A percentile compares a stretch with the other conserved stretches of the same genome.
These are phyloP conservation scores for Silene conica DNA, from an alignment of 148 eudicot species.

Conservation along the genomic window DNA sequence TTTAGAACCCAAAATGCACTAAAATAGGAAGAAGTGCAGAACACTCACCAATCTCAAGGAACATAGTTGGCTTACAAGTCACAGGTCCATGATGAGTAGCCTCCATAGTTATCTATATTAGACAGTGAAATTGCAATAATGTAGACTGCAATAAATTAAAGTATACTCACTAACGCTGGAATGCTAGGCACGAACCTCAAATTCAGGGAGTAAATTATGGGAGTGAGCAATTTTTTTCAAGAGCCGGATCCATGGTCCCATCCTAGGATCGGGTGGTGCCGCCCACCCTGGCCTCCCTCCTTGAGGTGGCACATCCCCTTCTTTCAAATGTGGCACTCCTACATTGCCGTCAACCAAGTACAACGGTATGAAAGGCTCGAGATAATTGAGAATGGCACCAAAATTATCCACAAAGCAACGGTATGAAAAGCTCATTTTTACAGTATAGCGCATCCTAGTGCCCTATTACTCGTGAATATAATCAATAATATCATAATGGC, in stretches of 20 bases:
- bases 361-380: neutral
- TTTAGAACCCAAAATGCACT: neutral
- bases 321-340: constrained; percentile 89
- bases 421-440: neutral
- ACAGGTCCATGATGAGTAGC: constrained; percentile 95
- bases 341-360: constrained; percentile 8
- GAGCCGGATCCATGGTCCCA: constrained; percentile 68
- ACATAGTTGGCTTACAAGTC: constrained; percentile 82
- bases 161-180: neutral
- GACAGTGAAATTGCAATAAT: neutral
- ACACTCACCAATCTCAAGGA: constrained; percentile 74
- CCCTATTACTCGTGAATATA: neutral
- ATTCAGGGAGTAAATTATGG: constrained; percentile 65
- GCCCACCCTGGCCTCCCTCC: constrained; percentile 96
- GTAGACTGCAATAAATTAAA: neutral
- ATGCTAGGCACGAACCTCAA: constrained; percentile 46
- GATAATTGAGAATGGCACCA: neutral
- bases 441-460: neutral
- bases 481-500: neutral
- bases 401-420: neutral
- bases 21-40: neutral
- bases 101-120: constrained; percentile 72
- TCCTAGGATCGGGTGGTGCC: constrained; percentile 75
- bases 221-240: constrained; percentile 65
- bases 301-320: constrained; percentile 77